phyloP scores from a whole-genome alignment of 176 grass and related monocot species.

The Carex scoparia region DNA sequence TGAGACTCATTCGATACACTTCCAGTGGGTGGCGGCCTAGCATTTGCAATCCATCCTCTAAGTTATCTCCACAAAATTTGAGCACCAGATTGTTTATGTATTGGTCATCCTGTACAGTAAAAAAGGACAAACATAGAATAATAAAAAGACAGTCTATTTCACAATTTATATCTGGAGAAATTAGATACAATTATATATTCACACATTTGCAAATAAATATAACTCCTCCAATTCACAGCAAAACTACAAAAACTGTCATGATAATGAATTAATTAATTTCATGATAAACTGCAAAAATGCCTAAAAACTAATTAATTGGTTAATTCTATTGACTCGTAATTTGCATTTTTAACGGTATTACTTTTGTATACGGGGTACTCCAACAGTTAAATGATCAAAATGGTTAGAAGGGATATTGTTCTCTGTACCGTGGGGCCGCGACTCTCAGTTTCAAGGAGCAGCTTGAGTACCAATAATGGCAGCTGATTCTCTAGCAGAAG shows the following conservation, averaged over 20 bases:
- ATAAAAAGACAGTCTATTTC: too few species aligned
- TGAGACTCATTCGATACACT: constrained; percentile 24
- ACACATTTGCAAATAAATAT: too few species aligned
- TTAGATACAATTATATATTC: too few species aligned
- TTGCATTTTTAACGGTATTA: too few species aligned
- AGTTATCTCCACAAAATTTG: not conserved
- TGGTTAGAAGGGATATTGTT: not conserved
- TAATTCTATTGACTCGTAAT: not conserved
- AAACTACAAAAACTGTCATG: not conserved
- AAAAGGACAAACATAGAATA: too few species aligned
- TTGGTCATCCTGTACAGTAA: constrained; percentile 7
- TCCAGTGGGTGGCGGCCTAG: constrained; percentile 37
- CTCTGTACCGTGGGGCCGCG: not conserved
- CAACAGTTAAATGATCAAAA: not conserved
- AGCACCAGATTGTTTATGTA: constrained; percentile 34
- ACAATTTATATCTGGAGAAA: too few species aligned
- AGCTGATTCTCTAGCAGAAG: constrained; percentile 51
- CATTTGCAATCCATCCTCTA: not conserved
- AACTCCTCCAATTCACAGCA: too few species aligned
- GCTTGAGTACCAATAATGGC: constrained; percentile 24
- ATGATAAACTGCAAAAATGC: not conserved
- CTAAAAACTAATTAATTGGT: not conserved
- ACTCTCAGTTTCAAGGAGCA: not conserved
- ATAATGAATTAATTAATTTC: not conserved
- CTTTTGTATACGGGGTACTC: too few species aligned